Evolutionary conservation across 2,329 filamentous ascomycete genomes (phyloP), one percentile per base, ranked within the genome.

Genomic region (Claviceps humidiphila): DNA sequence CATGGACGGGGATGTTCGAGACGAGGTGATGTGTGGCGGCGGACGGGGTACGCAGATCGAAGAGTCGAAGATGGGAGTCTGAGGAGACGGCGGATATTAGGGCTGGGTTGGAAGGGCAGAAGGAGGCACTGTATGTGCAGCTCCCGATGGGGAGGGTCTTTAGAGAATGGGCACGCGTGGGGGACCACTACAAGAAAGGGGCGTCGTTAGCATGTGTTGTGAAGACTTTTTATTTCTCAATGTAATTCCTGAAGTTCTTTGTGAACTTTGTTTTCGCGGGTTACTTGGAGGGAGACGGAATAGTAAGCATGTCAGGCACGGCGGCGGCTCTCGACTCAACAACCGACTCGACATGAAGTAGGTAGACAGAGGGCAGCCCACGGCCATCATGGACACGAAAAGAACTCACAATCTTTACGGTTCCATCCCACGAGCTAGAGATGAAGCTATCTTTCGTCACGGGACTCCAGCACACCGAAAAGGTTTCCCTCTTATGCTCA

Each of bases 341-440:
- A 16, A 13, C 30, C 30, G 20, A 8, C 8, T 20, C 20, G 45
- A 20, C n/a, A 20, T 11, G 30, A 34, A 34, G 30, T 34, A 34
- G 30, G 30, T 34, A 34, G 30, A 11, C 9, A 34, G 30, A 34
- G 30, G 9, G 1, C 9, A 30, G 26, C 26, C 26, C 26, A 9
- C 1, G 26, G 26, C 30, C 30, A 34, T 11, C 5, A 14, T 8
- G 1, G 4, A 8, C 1, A 17, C 7, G 4, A 7, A 13, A 44
- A 3, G 3, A 4, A 56, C 76, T 54, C 64, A 83, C 82, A 61
- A 98, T 82, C 71, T 96, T 96, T 60, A 97, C 81, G 2, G 88
- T 94, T 49, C 93, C 93, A 63, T 98, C 93, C 93, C 93, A 98
- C 5, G 89, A 95, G 58, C 84, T 89, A 0, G 88, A 94, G 34